A percentile compares a stretch with the other conserved stretches of the same genome.
These are phyloP conservation scores for Monilinia polystroma DNA, from an alignment of 2,329 filamentous ascomycete genomes.

Conservation along the genomic window DNA sequence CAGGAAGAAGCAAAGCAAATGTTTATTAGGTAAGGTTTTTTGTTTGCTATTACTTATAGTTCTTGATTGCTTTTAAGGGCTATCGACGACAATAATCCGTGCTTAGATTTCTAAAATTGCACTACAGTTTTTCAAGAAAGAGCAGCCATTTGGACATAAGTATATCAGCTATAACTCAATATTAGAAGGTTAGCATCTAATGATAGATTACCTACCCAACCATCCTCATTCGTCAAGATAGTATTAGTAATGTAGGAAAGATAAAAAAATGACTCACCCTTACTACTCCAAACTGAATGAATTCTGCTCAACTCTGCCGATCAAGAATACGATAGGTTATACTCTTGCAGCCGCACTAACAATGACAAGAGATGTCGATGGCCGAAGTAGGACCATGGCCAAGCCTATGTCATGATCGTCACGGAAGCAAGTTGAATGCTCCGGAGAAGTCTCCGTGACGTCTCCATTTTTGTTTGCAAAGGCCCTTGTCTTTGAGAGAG, in stretches of 20 bases:
- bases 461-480: conserved; percentile 1
- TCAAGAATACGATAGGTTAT: background rate
- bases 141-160: background rate
- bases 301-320: background rate
- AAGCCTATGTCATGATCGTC: conserved; percentile 8
- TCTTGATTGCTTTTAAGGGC: background rate
- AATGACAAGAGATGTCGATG: background rate
- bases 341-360: background rate
- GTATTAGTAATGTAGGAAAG: background rate
- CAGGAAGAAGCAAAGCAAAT: background rate
- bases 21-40: background rate
- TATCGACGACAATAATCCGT: background rate
- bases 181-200: background rate
- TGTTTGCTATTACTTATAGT: background rate
- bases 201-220: background rate
- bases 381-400: background rate
- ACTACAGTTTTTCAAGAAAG: background rate
- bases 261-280: background rate
- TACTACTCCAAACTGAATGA: background rate
- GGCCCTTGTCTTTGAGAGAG: background rate
- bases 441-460: conserved; percentile 1
- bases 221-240: background rate
- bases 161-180: background rate
- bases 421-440: conserved; percentile 2
- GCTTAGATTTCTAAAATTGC: background rate